A percentile compares a stretch with the other conserved stretches of the same genome.
phyloP scores from a whole-genome alignment of 2,329 filamentous ascomycete genomes.

The Fusarium brevicatenulatum region DNA sequence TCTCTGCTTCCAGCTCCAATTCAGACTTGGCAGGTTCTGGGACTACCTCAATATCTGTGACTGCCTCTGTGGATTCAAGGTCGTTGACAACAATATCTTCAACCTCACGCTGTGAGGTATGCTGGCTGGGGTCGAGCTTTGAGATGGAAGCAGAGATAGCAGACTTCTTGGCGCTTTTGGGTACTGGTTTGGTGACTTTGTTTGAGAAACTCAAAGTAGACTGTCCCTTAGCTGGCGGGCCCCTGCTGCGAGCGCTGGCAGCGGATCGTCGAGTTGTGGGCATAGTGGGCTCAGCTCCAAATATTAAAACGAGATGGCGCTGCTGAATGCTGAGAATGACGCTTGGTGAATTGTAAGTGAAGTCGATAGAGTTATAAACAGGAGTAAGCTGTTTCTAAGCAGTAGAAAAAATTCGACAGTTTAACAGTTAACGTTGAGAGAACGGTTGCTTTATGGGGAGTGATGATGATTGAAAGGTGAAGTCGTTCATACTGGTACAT shows the following conservation, averaged over 20 bases:
- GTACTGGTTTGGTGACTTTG: constrained; percentile 64
- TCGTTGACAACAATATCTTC: constrained; percentile 32
- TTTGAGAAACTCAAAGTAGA: constrained; percentile 66
- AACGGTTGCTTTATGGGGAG: not conserved
- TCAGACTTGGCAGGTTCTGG: constrained; percentile 57
- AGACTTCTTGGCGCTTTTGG: constrained; percentile 60
- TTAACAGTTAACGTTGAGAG: not conserved
- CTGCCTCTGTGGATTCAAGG: constrained; percentile 24
- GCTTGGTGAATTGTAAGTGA: constrained; percentile 1
- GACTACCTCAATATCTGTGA: constrained; percentile 31
- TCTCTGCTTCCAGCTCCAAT: constrained; percentile 67
- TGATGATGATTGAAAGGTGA: constrained; percentile 9
- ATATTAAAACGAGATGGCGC: not conserved
- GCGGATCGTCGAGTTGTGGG: constrained; percentile 62
- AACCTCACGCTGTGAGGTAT: constrained; percentile 29
- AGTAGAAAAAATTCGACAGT: not conserved
- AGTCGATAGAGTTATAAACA: not conserved
- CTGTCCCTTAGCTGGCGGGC: constrained; percentile 57
- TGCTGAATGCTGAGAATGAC: constrained; percentile 1
- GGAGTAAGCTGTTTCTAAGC: not conserved
- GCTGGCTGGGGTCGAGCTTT: constrained; percentile 48
- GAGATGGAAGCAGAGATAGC: constrained; percentile 49
- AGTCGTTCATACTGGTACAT: not conserved
- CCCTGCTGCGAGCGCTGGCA: constrained; percentile 50
- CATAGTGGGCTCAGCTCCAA: constrained; percentile 51